Evolutionary conservation across 257 asterid species (phyloP).

Genomic region (Henckelia pumila): DNA sequence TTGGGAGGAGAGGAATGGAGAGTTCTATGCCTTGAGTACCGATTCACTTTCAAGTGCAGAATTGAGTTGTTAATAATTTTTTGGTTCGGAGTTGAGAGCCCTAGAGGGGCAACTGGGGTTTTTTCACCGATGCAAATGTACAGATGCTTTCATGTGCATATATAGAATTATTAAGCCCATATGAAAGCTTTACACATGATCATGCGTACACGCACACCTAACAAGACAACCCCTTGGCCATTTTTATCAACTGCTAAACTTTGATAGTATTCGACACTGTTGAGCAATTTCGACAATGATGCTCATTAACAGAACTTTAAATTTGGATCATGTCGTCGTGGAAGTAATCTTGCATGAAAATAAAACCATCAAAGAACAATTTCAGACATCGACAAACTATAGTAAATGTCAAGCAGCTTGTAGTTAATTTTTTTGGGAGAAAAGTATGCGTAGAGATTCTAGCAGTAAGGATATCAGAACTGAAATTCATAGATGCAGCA

Average conservation of each 20-base stretch:
- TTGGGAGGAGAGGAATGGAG: slow-evolving; percentile 55
- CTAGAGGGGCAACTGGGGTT: background rate
- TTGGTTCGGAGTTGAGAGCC: background rate
- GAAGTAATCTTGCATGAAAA: no score
- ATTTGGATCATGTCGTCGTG: no score
- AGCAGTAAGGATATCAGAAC: background rate
- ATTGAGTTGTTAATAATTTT: slow-evolving; percentile 14
- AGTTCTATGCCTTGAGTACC: slow-evolving; percentile 24
- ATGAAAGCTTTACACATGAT: background rate
- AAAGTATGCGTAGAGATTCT: background rate
- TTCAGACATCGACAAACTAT: background rate
- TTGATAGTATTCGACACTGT: no score
- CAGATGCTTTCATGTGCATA: background rate
- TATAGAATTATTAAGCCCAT: background rate
- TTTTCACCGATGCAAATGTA: background rate
- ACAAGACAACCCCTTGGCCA: no score
- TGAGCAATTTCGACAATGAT: no score
- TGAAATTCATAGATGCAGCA: background rate
- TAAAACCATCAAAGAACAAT: no score
- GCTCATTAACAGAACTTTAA: no score
- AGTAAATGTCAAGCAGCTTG: background rate
- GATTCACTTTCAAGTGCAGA: slow-evolving; percentile 43
- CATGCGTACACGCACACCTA: background rate
- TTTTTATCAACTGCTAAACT: no score
- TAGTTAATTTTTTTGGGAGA: background rate